Evolutionary conservation across 2,329 filamentous ascomycete genomes (phyloP).

Genomic region (Aureobasidium sp.): DNA sequence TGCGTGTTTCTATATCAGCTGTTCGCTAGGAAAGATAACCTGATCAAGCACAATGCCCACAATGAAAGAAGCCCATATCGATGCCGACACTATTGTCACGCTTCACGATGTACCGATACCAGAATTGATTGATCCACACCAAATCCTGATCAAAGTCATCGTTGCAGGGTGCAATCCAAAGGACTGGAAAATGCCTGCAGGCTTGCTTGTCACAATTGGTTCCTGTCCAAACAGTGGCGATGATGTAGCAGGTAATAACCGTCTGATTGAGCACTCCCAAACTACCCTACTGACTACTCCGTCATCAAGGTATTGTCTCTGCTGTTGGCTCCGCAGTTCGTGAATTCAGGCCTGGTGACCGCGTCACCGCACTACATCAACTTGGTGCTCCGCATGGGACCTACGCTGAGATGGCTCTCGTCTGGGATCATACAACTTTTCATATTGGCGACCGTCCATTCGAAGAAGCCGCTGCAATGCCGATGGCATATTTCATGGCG

Average conservation of each 20-base stretch:
- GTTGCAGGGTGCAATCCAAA: slow-evolving; percentile 16
- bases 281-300: background rate
- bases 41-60: background rate
- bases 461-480: slow-evolving; percentile 48
- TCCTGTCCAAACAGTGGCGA: background rate
- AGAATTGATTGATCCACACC: background rate
- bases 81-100: background rate
- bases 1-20: background rate
- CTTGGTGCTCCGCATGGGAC: slow-evolving; percentile 31
- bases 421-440: slow-evolving; percentile 36
- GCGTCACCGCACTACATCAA: slow-evolving; percentile 30
- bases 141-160: slow-evolving; percentile 15
- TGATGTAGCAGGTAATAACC: background rate
- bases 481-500: slow-evolving; percentile 49
- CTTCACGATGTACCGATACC: background rate
- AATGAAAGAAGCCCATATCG: background rate
- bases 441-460: slow-evolving; percentile 33
- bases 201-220: slow-evolving; percentile 3
- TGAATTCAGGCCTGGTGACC: slow-evolving; percentile 20
- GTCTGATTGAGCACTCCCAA: background rate
- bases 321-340: slow-evolving; percentile 19
- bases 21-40: background rate
- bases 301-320: slow-evolving; percentile 15
- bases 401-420: slow-evolving; percentile 39
- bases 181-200: slow-evolving; percentile 17